phyloP scores from a whole-genome alignment of 306 rosid species.

The Astragalus glycyphyllos region DNA sequence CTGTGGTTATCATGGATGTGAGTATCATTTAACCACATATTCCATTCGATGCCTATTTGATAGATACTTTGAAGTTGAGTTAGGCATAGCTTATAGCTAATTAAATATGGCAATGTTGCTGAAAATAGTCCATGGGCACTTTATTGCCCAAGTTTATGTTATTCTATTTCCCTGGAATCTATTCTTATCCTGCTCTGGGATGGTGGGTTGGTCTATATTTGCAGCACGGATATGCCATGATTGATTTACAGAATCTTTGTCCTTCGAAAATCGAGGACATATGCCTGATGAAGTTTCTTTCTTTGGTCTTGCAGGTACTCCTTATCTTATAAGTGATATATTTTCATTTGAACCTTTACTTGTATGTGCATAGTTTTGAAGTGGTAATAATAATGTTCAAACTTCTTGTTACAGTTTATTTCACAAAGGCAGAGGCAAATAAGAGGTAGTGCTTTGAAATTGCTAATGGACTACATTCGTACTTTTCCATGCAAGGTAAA shows the following conservation, averaged over 20 bases:
- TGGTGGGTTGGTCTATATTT: slow-evolving; percentile 35
- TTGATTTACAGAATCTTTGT: slow-evolving; percentile 71
- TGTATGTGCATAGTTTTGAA: slow-evolving; percentile 20
- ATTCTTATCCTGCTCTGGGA: slow-evolving; percentile 27
- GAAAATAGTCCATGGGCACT: slow-evolving; percentile 34
- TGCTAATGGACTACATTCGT: slow-evolving; percentile 68
- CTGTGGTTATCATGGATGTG: slow-evolving; percentile 67
- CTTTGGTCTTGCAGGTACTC: slow-evolving; percentile 77
- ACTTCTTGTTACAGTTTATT: slow-evolving; percentile 66
- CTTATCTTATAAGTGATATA: slow-evolving; percentile 27
- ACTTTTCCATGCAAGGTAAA: slow-evolving; percentile 84
- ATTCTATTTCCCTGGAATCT: slow-evolving; percentile 4
- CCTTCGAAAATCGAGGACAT: slow-evolving; percentile 58
- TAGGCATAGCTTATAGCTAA: slow-evolving; percentile 7
- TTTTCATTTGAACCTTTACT: slow-evolving; percentile 28
- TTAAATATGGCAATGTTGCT: slow-evolving; percentile 7
- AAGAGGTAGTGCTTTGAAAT: slow-evolving; percentile 76
- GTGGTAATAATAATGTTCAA: slow-evolving; percentile 31
- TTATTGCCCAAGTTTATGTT: too few species aligned
- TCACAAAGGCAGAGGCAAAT: slow-evolving; percentile 87
- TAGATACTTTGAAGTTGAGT: slow-evolving; percentile 27
- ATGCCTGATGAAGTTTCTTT: slow-evolving; percentile 71
- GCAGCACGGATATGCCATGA: slow-evolving; percentile 88
- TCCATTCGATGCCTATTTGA: slow-evolving; percentile 16
- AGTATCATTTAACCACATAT: slow-evolving; percentile 46